Percentiles rank a stretch among this genome's conserved stretches.
Conservation (phyloP, 139 green algal genomes). For the Nannochloris sp. region DNA sequence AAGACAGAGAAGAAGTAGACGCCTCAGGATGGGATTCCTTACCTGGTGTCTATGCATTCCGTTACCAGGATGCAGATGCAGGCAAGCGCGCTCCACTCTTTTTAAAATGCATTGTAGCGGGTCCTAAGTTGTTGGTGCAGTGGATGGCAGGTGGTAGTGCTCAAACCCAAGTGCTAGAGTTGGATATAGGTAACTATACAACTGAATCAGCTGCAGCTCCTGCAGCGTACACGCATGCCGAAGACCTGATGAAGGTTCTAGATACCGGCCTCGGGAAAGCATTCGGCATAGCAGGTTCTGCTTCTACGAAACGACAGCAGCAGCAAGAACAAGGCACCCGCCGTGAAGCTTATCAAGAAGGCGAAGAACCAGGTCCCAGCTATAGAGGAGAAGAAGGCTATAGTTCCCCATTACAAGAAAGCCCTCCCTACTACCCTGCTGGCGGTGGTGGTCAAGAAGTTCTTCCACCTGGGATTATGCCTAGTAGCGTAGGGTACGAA, state of each 20-base stretch:
- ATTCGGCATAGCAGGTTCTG: background rate
- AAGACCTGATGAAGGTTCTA: slow-evolving; percentile 24
- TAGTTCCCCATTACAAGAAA: background rate
- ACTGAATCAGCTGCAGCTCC: slow-evolving; percentile 1
- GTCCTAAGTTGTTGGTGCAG: slow-evolving; percentile 26
- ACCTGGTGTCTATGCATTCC: slow-evolving; percentile 23
- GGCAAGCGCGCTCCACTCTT: slow-evolving; percentile 11
- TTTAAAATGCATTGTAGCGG: slow-evolving; percentile 20
- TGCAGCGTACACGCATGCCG: slow-evolving; percentile 20
- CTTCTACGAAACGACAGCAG: background rate
- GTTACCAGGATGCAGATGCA: slow-evolving; percentile 26
- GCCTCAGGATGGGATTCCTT: slow-evolving; percentile 21
- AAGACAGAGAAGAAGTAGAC: slow-evolving; percentile 5
- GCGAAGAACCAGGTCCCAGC: background rate
- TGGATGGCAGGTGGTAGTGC: slow-evolving; percentile 6
- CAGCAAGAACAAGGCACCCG: background rate
- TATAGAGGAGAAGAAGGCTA: background rate
- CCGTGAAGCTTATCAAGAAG: background rate
- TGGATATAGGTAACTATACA: slow-evolving; percentile 17
- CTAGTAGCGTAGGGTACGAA: slow-evolving; percentile 7
- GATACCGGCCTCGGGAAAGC: background rate
- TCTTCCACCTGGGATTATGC: background rate
- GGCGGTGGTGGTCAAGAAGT: slow-evolving; percentile 3
- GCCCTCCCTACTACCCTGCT: background rate
- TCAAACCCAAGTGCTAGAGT: slow-evolving; percentile 15